A percentile compares a stretch with the other conserved stretches of the same genome.
Evolutionary conservation across 805 yeast genomes (phyloP).

Genomic region (Lipomyces mesembrius): DNA sequence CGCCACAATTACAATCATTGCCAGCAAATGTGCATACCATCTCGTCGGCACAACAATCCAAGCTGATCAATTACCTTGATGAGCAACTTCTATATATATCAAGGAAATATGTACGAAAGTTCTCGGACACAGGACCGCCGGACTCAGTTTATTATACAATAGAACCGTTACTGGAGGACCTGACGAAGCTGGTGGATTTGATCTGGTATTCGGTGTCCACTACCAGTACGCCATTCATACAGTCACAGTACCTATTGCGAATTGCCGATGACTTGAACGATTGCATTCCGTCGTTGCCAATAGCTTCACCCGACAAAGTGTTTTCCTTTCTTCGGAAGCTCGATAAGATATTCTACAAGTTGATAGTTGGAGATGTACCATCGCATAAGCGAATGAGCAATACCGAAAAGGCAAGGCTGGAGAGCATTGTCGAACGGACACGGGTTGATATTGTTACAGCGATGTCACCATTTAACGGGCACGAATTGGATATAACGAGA

Average conservation of each 20-base stretch:
- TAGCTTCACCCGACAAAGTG: conserved; percentile 45
- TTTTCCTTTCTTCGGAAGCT: conserved; percentile 49
- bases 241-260: conserved; percentile 62
- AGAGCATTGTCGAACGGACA: conserved; percentile 59
- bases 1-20: conserved; percentile 22
- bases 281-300: conserved; percentile 47
- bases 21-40: neutral
- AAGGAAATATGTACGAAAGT: conserved; percentile 55
- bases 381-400: conserved; percentile 47
- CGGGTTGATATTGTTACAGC: conserved; percentile 50
- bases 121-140: conserved; percentile 35
- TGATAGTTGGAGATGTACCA: conserved; percentile 48
- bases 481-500: conserved; percentile 52
- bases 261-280: conserved; percentile 72
- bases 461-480: conserved; percentile 50
- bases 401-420: conserved; percentile 59
- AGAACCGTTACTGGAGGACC: conserved; percentile 51
- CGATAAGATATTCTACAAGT: conserved; percentile 50
- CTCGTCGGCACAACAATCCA: conserved; percentile 56
- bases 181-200: conserved; percentile 57
- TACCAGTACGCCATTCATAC: conserved; percentile 53
- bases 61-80: conserved; percentile 60
- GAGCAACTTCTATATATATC: conserved; percentile 58
- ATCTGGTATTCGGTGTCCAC: conserved; percentile 63
- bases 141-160: conserved; percentile 38